These are phyloP conservation scores for Talaromyces sp. DNA, from an alignment of 2,329 filamentous ascomycete species.

Conservation along the genomic window DNA sequence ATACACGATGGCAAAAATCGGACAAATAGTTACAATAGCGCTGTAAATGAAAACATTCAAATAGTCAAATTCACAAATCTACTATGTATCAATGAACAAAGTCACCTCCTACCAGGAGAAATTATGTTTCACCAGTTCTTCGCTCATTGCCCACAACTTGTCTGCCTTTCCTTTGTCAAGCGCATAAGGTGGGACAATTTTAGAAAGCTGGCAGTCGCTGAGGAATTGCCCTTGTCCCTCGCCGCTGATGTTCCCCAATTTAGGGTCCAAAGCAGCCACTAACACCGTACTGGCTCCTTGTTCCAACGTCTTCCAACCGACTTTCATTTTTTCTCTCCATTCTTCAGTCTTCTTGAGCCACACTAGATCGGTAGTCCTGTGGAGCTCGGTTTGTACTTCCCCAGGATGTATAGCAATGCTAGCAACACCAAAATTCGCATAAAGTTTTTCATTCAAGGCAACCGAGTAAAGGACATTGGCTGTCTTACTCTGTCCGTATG, in stretches of 20 bases:
- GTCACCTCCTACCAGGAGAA: not conserved
- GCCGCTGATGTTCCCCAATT: not conserved
- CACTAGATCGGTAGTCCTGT: slow-evolving; percentile 13
- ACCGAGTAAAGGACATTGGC: slow-evolving; percentile 6
- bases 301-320: slow-evolving; percentile 19
- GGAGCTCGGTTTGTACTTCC: slow-evolving; percentile 19
- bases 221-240: not conserved
- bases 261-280: slow-evolving; percentile 21
- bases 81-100: too few relatives aligned
- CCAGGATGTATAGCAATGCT: slow-evolving; percentile 7
- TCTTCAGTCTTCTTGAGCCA: slow-evolving; percentile 21
- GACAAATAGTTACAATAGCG: too few relatives aligned
- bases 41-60: too few relatives aligned
- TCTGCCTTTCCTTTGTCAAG: not conserved
- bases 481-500: slow-evolving; percentile 34
- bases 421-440: slow-evolving; percentile 14
- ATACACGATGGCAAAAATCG: too few relatives aligned
- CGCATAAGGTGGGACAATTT: not conserved
- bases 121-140: slow-evolving; percentile 17
- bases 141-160: slow-evolving; percentile 8
- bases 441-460: slow-evolving; percentile 5
- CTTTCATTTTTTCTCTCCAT: not conserved
- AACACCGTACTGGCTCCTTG: slow-evolving; percentile 27
- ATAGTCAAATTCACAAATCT: too few relatives aligned
- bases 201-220: not conserved